Percentiles rank a stretch among this genome's conserved stretches.
phyloP scores from a whole-genome alignment of 306 rosid genomes.

The Citrullus mucosospermus region DNA sequence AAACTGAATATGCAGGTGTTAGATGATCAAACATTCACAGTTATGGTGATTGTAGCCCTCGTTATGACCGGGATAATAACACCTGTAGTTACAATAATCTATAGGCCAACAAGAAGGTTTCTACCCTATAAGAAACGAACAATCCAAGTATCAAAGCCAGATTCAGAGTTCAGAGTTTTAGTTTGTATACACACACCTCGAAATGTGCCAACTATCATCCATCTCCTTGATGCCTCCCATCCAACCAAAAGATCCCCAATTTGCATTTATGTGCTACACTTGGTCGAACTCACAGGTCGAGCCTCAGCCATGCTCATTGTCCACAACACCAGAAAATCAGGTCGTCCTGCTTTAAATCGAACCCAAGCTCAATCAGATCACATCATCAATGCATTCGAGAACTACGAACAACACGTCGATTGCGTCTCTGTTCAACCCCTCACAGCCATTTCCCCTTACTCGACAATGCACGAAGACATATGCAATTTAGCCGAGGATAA shows the following conservation, averaged over 20 bases:
- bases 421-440: conserved; percentile 53
- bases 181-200: conserved; percentile 69
- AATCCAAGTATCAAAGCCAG: conserved; percentile 41
- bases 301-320: conserved; percentile 96
- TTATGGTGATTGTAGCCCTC: conserved; percentile 65
- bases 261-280: conserved; percentile 59
- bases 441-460: conserved; percentile 81
- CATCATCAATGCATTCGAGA: conserved; percentile 71
- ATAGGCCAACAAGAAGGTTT: conserved; percentile 47
- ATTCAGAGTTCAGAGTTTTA: conserved; percentile 48
- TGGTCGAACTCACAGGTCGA: conserved; percentile 83
- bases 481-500: conserved; percentile 73
- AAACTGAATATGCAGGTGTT: conserved; percentile 41
- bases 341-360: conserved; percentile 39
- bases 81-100: conserved; percentile 42
- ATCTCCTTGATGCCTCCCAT: conserved; percentile 70
- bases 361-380: conserved; percentile 88
- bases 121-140: conserved; percentile 55
- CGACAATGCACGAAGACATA: conserved; percentile 88
- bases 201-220: conserved; percentile 78
- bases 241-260: conserved; percentile 68
- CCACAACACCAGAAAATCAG: conserved; percentile 50
- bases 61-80: conserved; percentile 56
- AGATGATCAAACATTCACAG: conserved; percentile 67
- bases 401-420: conserved; percentile 49